Evolutionary conservation across 441 rosid species (phyloP).

Genomic region (Mallotus japonicus): DNA sequence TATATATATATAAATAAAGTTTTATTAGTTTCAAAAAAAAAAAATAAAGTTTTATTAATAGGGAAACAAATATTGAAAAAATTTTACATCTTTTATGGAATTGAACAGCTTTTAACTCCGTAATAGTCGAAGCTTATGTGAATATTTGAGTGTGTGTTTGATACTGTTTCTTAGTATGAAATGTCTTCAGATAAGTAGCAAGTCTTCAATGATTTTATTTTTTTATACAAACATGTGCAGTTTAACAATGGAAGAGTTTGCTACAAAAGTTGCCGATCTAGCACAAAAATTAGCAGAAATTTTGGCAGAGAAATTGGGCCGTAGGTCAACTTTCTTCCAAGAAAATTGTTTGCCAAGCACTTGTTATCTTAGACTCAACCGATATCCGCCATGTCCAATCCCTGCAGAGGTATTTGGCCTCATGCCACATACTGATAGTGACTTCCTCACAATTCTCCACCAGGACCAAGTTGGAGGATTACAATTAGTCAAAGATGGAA

Average conservation of each 20-base stretch:
- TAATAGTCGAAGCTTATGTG: no score
- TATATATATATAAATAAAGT: no score
- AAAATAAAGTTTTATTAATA: no score
- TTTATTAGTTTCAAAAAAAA: no score
- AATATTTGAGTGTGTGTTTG: no score
- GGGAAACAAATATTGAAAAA: no score
- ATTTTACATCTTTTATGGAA: no score
- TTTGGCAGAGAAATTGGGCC: constrained; percentile 66
- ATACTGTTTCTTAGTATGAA: no score
- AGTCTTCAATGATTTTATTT: no score
- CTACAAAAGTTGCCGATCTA: constrained; percentile 49
- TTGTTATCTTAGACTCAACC: constrained; percentile 80
- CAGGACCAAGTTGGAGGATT: constrained; percentile 91
- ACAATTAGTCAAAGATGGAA: constrained; percentile 72
- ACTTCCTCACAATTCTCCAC: constrained; percentile 80
- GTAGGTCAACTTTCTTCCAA: constrained; percentile 46
- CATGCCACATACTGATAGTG: constrained; percentile 93
- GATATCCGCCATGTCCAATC: constrained; percentile 78
- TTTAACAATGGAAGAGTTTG: constrained; percentile 61
- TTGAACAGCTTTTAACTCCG: no score
- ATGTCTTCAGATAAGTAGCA: no score
- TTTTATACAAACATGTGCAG: constrained; percentile 31
- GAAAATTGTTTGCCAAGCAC: constrained; percentile 61
- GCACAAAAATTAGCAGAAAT: constrained; percentile 67
- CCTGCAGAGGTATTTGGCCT: constrained; percentile 57